Evolutionary conservation across 2,329 filamentous ascomycete genomes (phyloP).

Genomic region (Macrophomina phaseolina): DNA sequence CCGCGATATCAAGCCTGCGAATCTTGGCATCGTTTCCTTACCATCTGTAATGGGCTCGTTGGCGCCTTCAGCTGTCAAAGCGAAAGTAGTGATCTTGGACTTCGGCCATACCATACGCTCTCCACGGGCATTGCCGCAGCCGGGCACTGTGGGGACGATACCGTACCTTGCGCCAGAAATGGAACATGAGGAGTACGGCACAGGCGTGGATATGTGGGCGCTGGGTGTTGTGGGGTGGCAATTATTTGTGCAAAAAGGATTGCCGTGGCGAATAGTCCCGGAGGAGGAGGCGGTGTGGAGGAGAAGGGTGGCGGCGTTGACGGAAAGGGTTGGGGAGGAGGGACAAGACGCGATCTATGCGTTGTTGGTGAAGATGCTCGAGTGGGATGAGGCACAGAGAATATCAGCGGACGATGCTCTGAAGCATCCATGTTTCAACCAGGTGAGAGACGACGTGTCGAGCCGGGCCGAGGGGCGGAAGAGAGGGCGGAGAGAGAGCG

Average conservation of each 20-base stretch:
- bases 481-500: neutral
- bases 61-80: neutral
- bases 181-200: conserved; percentile 5
- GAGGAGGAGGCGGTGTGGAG: conserved; percentile 7
- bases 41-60: neutral
- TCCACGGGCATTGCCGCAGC: neutral
- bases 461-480: neutral
- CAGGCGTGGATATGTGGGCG: conserved; percentile 7
- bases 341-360: neutral
- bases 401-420: neutral
- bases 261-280: conserved; percentile 5
- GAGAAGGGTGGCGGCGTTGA: neutral
- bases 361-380: conserved; percentile 1
- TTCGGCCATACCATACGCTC: conserved; percentile 14
- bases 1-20: conserved; percentile 29
- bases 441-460: neutral
- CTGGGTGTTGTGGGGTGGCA: conserved; percentile 12
- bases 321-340: neutral
- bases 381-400: neutral
- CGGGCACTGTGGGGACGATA: conserved; percentile 17
- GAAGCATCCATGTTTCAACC: neutral
- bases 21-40: conserved; percentile 17
- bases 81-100: conserved; percentile 19
- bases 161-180: conserved; percentile 25
- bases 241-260: neutral